Conservation (phyloP, 164 flowering plant genomes). For the Paratinospora sagittata region DNA sequence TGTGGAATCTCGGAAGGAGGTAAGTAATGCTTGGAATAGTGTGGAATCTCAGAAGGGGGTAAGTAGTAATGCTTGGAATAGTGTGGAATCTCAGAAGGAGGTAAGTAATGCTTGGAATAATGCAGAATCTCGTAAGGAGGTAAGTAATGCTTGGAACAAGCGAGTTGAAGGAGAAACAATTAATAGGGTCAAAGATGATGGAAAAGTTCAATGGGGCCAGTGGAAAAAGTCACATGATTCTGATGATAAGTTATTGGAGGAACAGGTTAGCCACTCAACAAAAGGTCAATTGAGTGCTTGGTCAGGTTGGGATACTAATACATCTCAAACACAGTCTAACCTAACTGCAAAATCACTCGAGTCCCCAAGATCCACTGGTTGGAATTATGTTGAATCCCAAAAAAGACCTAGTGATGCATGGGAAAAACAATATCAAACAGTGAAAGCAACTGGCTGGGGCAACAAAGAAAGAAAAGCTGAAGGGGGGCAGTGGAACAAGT, state of each 20-base stretch:
- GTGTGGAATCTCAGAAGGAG: no score
- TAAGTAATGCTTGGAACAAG: no score
- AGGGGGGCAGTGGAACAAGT: background rate
- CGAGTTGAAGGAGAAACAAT: background rate
- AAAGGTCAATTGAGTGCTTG: background rate
- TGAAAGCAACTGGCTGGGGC: conserved; percentile 1
- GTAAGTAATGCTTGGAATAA: conserved; percentile 2
- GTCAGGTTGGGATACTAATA: conserved; percentile 6
- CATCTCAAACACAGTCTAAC: background rate
- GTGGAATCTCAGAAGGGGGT: no score
- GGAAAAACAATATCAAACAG: conserved; percentile 5
- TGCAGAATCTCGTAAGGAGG: background rate
- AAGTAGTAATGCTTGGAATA: no score
- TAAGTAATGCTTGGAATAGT: conserved; percentile 2
- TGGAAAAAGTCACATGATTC: background rate
- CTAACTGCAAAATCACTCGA: background rate
- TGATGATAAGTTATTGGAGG: background rate
- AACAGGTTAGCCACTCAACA: background rate
- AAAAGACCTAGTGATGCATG: conserved; percentile 3
- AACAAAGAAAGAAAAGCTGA: background rate
- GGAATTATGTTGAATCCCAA: background rate
- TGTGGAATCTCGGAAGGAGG: conserved; percentile 1
- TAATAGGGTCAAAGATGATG: background rate
- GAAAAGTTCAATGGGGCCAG: background rate
- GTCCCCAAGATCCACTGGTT: conserved; percentile 4